These are phyloP conservation scores for Claviceps sorghi DNA, from an alignment of 2,329 filamentous ascomycete genomes.

Conservation along the genomic window DNA sequence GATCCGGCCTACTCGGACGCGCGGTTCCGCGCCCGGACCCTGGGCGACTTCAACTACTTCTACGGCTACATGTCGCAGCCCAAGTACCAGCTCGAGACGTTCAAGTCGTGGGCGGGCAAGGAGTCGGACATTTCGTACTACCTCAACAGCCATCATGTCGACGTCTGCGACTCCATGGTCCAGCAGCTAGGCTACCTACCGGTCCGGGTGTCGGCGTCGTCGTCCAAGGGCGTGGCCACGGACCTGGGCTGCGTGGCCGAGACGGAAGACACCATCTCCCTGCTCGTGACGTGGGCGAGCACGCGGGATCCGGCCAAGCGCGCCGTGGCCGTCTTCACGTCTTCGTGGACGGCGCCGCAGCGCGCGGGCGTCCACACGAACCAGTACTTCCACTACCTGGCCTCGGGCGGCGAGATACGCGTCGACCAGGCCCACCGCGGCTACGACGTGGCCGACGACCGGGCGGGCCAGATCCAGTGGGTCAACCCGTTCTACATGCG, in stretches of 20 bases:
- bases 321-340: constrained; percentile 82
- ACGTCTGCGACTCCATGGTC: constrained; percentile 87
- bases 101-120: constrained; percentile 84
- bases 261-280: constrained; percentile 87
- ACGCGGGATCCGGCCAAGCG: constrained; percentile 51
- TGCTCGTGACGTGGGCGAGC: constrained; percentile 79
- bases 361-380: constrained; percentile 91
- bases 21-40: constrained; percentile 54
- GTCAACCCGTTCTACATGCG: constrained; percentile 94
- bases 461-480: constrained; percentile 56
- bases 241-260: constrained; percentile 61
- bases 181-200: constrained; percentile 57
- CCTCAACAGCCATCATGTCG: constrained; percentile 87
- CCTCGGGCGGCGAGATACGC: constrained; percentile 66
- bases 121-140: constrained; percentile 95
- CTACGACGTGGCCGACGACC: constrained; percentile 86
- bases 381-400: constrained; percentile 95
- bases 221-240: constrained; percentile 64
- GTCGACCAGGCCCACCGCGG: constrained; percentile 89
- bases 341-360: constrained; percentile 87
- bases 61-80: constrained; percentile 94
- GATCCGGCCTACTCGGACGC: constrained; percentile 89
- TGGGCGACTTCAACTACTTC: constrained; percentile 97
- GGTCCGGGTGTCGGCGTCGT: constrained; percentile 62
- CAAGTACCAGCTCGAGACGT: constrained; percentile 82